phyloP scores from a whole-genome alignment of 495 filamentous ascomycete genomes.

The Aspergillus campestris region DNA sequence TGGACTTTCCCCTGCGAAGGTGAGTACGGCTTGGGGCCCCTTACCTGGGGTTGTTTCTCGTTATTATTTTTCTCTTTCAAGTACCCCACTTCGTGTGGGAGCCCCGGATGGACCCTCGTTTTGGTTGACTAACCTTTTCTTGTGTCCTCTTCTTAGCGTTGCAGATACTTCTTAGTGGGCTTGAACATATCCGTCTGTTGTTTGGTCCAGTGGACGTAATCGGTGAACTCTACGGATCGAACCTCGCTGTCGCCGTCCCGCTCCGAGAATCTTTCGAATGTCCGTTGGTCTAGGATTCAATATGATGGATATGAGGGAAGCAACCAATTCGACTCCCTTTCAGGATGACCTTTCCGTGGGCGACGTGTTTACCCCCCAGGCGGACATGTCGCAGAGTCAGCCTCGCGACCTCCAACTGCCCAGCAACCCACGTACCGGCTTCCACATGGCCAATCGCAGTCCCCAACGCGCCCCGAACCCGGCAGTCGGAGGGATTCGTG shows the following conservation, averaged over 20 bases:
- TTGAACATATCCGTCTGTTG: too few species aligned
- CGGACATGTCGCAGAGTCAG: conserved; percentile 22
- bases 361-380: conserved; percentile 39
- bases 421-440: conserved; percentile 17
- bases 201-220: too few species aligned
- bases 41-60: neutral
- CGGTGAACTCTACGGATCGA: neutral
- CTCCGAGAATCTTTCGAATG: too few species aligned
- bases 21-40: neutral
- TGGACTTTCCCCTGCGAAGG: neutral
- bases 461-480: conserved; percentile 16
- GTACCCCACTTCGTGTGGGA: conserved; percentile 3
- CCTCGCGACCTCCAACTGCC: conserved; percentile 16
- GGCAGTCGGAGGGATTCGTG: conserved; percentile 7
- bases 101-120: too few species aligned
- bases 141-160: too few species aligned
- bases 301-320: neutral
- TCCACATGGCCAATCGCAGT: conserved; percentile 25
- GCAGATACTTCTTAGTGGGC: too few species aligned
- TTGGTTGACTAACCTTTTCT: too few species aligned
- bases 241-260: neutral
- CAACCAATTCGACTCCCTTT: conserved; percentile 13
- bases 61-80: neutral
- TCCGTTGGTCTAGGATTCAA: too few species aligned
- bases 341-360: conserved; percentile 36